phyloP scores from a whole-genome alignment of 805 yeast genomes.

The Priceomyces carsonii region DNA sequence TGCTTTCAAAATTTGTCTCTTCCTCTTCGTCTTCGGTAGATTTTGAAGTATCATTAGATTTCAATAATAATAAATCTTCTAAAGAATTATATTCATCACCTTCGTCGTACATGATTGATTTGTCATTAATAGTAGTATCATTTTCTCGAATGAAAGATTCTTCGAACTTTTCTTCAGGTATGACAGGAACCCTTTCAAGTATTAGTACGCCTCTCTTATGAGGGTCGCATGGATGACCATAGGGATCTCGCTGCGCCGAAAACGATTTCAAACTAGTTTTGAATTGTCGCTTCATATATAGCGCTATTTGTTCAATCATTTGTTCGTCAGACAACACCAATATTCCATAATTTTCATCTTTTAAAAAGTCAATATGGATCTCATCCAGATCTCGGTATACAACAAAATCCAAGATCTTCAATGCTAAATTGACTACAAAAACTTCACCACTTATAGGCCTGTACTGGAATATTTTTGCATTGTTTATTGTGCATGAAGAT shows the following conservation, averaged over 20 bases:
- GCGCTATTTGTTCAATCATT: constrained; percentile 24
- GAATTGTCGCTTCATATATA: constrained; percentile 24
- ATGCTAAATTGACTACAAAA: constrained; percentile 31
- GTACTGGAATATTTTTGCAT: constrained; percentile 2
- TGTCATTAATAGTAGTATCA: constrained; percentile 8
- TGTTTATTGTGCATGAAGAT: background rate
- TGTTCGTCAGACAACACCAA: constrained; percentile 27
- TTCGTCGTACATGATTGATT: constrained; percentile 14
- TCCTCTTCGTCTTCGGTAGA: constrained; percentile 14
- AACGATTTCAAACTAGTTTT: constrained; percentile 6
- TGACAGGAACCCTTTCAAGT: constrained; percentile 1
- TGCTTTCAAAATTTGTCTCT: constrained; percentile 4
- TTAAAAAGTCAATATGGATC: constrained; percentile 22
- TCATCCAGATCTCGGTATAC: constrained; percentile 16
- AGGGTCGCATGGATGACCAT: no score
- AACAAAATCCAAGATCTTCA: constrained; percentile 23
- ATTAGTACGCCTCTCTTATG: background rate
- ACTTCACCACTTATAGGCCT: constrained; percentile 21
- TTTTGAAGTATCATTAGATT: constrained; percentile 27
- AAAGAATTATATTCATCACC: constrained; percentile 16
- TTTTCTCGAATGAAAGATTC: constrained; percentile 3
- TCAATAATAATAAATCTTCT: constrained; percentile 16
- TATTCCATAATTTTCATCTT: constrained; percentile 32
- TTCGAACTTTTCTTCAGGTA: background rate
- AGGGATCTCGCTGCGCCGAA: background rate